Conservation (phyloP, 2,329 filamentous ascomycete species). For the Diplocarpon mali region DNA sequence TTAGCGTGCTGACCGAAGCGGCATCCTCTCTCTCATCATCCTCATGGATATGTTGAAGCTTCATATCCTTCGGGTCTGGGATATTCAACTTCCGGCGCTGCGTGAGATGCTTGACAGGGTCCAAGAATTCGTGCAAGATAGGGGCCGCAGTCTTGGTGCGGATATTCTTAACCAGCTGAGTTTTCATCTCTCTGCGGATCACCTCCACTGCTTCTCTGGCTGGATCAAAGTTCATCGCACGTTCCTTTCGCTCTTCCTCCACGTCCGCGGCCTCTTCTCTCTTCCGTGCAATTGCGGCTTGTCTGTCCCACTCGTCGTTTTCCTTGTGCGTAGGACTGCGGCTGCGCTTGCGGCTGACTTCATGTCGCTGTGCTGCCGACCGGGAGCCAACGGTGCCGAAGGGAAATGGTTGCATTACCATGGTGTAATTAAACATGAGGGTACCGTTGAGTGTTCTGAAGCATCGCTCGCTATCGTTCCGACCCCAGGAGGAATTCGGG, state of each 20-base stretch:
- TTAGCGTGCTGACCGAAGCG: slow-evolving; percentile 53
- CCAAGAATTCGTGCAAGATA: slow-evolving; percentile 67
- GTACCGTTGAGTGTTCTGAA: slow-evolving; percentile 68
- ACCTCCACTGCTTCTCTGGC: slow-evolving; percentile 71
- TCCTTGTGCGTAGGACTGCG: slow-evolving; percentile 32
- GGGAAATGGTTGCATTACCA: slow-evolving; percentile 74
- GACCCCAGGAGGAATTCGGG: slow-evolving; percentile 62
- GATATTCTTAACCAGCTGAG: slow-evolving; percentile 82
- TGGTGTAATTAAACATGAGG: slow-evolving; percentile 81
- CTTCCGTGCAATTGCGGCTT: slow-evolving; percentile 53
- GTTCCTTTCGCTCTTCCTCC: slow-evolving; percentile 80
- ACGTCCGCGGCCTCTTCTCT: slow-evolving; percentile 71
- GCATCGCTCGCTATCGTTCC: slow-evolving; percentile 72
- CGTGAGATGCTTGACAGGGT: slow-evolving; percentile 68
- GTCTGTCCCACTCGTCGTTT: slow-evolving; percentile 43
- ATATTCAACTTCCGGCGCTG: slow-evolving; percentile 74
- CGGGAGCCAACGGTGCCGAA: slow-evolving; percentile 20
- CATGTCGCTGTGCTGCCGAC: slow-evolving; percentile 9
- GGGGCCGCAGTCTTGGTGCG: slow-evolving; percentile 79
- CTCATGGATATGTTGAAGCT: slow-evolving; percentile 43
- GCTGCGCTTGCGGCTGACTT: slow-evolving; percentile 25
- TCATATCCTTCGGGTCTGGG: slow-evolving; percentile 52
- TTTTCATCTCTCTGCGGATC: slow-evolving; percentile 67
- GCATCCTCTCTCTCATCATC: slow-evolving; percentile 49
- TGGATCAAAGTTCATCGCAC: slow-evolving; percentile 85